These are phyloP conservation scores for Cladobotryum mycophilum DNA, from an alignment of 2,329 filamentous ascomycete species.

Conservation along the genomic window DNA sequence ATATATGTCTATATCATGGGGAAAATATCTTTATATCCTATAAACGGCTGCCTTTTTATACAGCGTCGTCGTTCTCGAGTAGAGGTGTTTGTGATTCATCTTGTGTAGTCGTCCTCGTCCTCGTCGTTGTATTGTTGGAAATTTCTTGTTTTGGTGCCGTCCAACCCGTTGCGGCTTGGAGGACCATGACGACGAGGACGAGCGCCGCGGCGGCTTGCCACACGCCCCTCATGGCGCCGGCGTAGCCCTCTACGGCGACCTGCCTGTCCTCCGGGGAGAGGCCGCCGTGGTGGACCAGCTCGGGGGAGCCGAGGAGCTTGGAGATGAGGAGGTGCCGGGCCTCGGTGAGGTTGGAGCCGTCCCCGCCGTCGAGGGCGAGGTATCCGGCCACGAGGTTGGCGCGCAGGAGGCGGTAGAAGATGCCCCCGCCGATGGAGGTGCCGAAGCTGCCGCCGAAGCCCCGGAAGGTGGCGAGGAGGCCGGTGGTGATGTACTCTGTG, in stretches of 20 bases:
- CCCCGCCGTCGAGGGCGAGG: constrained; percentile 37
- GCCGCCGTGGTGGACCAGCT: constrained; percentile 39
- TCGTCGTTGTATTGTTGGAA: too few relatives aligned
- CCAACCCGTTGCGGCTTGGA: constrained; percentile 49
- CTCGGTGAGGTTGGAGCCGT: constrained; percentile 23
- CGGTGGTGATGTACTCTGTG: constrained; percentile 69
- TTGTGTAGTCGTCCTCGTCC: too few relatives aligned
- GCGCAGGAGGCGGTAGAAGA: constrained; percentile 60
- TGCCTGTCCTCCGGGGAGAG: constrained; percentile 35
- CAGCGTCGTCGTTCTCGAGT: too few relatives aligned
- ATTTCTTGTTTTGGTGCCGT: constrained; percentile 32
- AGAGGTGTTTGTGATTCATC: too few relatives aligned
- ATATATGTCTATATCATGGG: too few relatives aligned
- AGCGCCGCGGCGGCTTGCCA: constrained; percentile 43
- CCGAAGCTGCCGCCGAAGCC: constrained; percentile 79
- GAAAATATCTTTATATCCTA: too few relatives aligned
- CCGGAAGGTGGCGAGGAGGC: constrained; percentile 71
- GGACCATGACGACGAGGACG: constrained; percentile 35
- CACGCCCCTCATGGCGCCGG: constrained; percentile 36
- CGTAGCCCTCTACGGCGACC: constrained; percentile 44
- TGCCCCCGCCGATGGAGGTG: constrained; percentile 69
- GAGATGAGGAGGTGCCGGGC: constrained; percentile 36
- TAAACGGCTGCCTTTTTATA: too few relatives aligned
- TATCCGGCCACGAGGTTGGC: constrained; percentile 53
- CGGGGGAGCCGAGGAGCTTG: constrained; percentile 45